Evolutionary conservation across 2,329 filamentous ascomycete species (phyloP).

Genomic region (Grosmannia serpens): DNA sequence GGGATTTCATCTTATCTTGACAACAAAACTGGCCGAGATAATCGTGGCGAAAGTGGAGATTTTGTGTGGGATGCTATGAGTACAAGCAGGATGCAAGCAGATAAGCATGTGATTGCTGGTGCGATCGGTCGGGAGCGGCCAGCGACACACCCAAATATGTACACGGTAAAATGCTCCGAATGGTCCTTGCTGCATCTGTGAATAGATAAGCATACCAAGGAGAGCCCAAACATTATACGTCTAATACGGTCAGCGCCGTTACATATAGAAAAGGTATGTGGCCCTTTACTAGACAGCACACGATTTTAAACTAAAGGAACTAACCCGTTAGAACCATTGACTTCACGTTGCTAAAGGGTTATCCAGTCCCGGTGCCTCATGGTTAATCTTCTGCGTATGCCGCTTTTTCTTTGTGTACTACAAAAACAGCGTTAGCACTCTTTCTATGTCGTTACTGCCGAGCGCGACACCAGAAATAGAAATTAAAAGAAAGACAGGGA

Average conservation of each 20-base stretch:
- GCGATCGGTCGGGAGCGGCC: background rate
- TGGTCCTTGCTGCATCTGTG: too few species aligned
- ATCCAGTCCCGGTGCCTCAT: background rate
- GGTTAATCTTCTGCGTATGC: background rate
- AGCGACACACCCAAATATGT: background rate
- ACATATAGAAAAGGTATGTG: background rate
- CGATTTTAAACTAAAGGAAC: background rate
- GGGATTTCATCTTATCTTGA: too few species aligned
- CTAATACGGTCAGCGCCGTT: too few species aligned
- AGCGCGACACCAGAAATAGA: background rate
- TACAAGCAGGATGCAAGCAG: background rate
- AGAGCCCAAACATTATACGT: too few species aligned
- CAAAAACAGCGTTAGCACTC: too few species aligned
- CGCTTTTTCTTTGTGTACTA: background rate
- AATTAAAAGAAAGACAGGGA: background rate
- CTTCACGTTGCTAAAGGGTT: background rate
- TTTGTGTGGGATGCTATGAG: background rate
- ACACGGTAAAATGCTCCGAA: too few species aligned
- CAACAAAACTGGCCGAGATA: too few species aligned
- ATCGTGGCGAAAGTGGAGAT: too few species aligned
- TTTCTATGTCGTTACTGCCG: background rate
- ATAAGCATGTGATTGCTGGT: background rate
- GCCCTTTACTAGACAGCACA: background rate
- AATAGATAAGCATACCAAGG: too few species aligned
- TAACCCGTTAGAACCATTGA: background rate